These are phyloP conservation scores for Malbranchea cinnamomea DNA, from an alignment of 2,329 filamentous ascomycete species.

Conservation along the genomic window DNA sequence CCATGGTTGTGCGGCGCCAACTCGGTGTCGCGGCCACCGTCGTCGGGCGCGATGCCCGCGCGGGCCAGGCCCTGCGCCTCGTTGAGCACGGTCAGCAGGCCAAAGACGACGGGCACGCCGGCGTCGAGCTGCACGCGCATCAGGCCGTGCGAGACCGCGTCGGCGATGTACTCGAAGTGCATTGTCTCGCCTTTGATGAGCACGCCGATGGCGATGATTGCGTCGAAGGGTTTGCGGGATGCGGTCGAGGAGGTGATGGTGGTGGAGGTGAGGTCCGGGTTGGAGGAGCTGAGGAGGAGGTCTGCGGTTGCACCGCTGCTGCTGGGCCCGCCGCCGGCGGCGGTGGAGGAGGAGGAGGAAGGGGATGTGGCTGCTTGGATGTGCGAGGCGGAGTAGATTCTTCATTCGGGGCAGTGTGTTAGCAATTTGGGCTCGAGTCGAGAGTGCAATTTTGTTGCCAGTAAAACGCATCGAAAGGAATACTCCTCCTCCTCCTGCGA, in stretches of 20 bases:
- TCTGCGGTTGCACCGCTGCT: conserved; percentile 34
- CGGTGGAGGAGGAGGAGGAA: conserved; percentile 12
- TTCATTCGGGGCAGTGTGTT: too few species aligned
- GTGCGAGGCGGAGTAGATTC: conserved; percentile 72
- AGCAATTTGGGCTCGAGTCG: background rate
- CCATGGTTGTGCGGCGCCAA: conserved; percentile 91
- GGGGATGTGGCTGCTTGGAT: conserved; percentile 48
- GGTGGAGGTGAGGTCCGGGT: conserved; percentile 49
- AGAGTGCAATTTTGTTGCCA: background rate
- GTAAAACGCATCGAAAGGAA: too few species aligned
- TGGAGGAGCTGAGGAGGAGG: conserved; percentile 45
- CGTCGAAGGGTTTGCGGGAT: conserved; percentile 55
- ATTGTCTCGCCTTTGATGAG: conserved; percentile 98
- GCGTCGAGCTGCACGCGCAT: conserved; percentile 90
- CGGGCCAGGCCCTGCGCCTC: conserved; percentile 79
- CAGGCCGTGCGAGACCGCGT: conserved; percentile 75
- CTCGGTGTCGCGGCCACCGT: conserved; percentile 20
- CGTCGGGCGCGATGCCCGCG: conserved; percentile 51
- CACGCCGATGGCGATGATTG: conserved; percentile 86
- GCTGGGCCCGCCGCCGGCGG: conserved; percentile 33
- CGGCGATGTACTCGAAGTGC: conserved; percentile 98
- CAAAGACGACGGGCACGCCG: conserved; percentile 81
- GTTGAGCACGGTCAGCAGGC: conserved; percentile 72
- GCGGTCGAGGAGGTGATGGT: conserved; percentile 17
- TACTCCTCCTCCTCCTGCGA: too few species aligned